Evolutionary conservation across 2,329 filamentous ascomycete genomes (phyloP).

Genomic region (Stagonosporopsis chrysanthemi): DNA sequence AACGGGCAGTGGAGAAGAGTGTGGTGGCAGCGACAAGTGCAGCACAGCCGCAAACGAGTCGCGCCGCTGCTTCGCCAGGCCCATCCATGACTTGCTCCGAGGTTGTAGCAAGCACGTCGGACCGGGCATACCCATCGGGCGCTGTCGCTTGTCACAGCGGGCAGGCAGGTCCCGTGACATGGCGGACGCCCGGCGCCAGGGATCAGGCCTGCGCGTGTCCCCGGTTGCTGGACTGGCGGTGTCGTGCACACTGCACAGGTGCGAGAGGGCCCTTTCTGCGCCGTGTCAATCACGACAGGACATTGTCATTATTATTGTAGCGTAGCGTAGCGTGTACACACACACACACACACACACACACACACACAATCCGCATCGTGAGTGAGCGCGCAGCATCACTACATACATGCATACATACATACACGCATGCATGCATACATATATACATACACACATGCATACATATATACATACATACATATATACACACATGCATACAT

Average conservation of each 20-base stretch:
- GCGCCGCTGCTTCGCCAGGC: constrained; percentile 65
- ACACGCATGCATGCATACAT: too few species aligned
- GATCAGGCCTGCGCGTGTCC: neutral
- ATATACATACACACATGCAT: too few species aligned
- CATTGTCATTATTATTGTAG: too few species aligned
- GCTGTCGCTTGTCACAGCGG: neutral
- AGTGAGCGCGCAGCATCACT: too few species aligned
- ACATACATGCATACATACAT: too few species aligned
- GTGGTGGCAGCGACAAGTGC: constrained; percentile 70
- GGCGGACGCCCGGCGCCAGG: neutral
- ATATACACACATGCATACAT: too few species aligned
- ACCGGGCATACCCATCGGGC: too few species aligned
- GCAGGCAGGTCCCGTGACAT: constrained; percentile 8
- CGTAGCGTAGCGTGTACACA: too few species aligned
- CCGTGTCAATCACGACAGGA: constrained; percentile 2
- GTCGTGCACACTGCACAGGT: constrained; percentile 2
- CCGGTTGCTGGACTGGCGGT: constrained; percentile 14
- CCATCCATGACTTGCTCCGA: constrained; percentile 24
- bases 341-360: too few species aligned
- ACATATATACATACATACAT: too few species aligned
- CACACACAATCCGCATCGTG: too few species aligned
- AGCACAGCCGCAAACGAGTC: constrained; percentile 69
- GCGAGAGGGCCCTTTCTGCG: neutral
- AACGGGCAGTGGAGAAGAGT: constrained; percentile 61
- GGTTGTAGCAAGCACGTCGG: neutral